Base-by-base conservation (phyloP, 1,284 basidiomycete genomes). In the Irpex sp. region DNA sequence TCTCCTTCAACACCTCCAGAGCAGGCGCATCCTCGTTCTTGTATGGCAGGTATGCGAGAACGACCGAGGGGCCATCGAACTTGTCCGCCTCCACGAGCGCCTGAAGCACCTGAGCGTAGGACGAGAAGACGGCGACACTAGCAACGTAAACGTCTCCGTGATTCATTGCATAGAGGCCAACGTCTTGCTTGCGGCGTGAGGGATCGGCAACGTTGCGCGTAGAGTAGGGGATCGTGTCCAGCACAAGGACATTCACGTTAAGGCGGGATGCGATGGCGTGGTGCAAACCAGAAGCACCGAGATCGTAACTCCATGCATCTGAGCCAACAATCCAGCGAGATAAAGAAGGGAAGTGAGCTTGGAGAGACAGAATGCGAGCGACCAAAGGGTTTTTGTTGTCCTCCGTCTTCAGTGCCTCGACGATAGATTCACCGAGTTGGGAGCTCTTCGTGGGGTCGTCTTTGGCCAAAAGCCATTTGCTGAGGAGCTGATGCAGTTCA, bases 81-180 rank as follows among this genome's bases (percentile, higher is more conserved):
- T 80, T 82, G 75, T 98, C 96, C 6, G 96, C 97, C 73, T 99
- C 97, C 65, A 90, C 82, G 67, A 99, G 75, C 5, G 95, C 87
- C 72, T 98, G 96, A 52, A 99, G 83, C 37, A 98, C 95, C 72
- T 98, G 96, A 1, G 91, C 85, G 73, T 98, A 99, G 57, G 96
- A 96, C 49, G 94, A 91, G 76, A 96, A 98, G 60, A 98, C 89
- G 5, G 97, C 97, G 47, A 97, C 87, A 69, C 92, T 94, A 9
- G 95, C 95, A 60, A 98, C 96, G 73, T 94, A 99, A 61, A 95
- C 93, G 71, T 95, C 91, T 16, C 96, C 96, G 74, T 98, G 93
- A 78, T 97, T 98, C 93, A 99, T 96, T 12, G 96, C 97, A 72
- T 99, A 99, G 56, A 98, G 79, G 1, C 94, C 95, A 53, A 95